Percentiles rank a stretch among this genome's conserved stretches.
Conservation (phyloP, 2,329 filamentous ascomycete species). For the Fusarium sp. region DNA sequence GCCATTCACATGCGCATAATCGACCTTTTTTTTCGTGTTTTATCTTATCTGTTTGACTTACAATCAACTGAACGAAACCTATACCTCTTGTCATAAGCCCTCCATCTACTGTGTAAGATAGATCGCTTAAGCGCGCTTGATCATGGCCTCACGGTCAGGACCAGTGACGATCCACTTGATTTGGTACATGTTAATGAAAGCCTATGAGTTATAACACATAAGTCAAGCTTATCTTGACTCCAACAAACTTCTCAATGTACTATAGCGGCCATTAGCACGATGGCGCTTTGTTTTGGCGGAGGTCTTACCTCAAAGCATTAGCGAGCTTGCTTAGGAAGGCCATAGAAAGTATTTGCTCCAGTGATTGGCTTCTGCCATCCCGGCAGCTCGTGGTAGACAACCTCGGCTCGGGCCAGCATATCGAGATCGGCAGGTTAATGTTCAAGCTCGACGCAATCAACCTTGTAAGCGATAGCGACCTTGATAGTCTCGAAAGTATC, state of each 20-base stretch:
- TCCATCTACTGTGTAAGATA: background rate
- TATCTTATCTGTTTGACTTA: background rate
- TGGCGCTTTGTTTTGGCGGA: background rate
- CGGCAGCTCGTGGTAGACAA: conserved; percentile 21
- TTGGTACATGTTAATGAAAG: background rate
- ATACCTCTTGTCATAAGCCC: background rate
- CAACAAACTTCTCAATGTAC: conserved; percentile 15
- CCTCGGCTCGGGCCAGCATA: background rate
- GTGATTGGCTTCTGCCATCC: conserved; percentile 28
- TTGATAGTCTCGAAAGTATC: conserved; percentile 23
- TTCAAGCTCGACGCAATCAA: conserved; percentile 11
- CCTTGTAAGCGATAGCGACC: conserved; percentile 13
- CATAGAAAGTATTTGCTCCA: conserved; percentile 10
- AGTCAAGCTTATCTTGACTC: background rate
- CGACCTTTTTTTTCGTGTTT: background rate
- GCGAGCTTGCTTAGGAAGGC: conserved; percentile 14
- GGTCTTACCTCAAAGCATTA: conserved; percentile 13
- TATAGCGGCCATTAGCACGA: background rate
- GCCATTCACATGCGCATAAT: background rate
- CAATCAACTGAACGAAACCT: background rate
- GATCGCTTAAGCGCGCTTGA: conserved; percentile 7
- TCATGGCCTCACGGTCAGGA: conserved; percentile 30
- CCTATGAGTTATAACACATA: background rate
- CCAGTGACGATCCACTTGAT: conserved; percentile 34
- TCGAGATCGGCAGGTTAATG: conserved; percentile 7